Conservation (phyloP, 192 early-diverging fungal species). For the Entrophospora sp. region DNA sequence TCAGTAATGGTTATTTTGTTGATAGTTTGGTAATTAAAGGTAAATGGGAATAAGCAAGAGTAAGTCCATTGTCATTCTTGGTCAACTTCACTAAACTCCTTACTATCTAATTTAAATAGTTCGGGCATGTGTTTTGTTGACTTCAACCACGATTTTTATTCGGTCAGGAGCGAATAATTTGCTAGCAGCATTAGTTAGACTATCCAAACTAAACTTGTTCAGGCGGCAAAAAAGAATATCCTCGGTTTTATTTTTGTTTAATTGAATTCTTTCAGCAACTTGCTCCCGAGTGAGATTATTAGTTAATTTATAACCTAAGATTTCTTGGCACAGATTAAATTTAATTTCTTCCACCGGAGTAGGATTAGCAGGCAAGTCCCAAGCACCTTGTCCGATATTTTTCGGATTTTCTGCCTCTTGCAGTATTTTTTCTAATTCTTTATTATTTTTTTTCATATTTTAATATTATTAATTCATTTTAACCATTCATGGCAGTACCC, state of each 20-base stretch:
- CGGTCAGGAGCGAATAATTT: not conserved
- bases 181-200: not conserved
- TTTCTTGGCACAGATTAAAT: not conserved
- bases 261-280: not conserved
- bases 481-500: too few relatives aligned
- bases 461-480: too few relatives aligned
- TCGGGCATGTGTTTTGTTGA: not conserved
- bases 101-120: not conserved
- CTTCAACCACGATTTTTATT: too few relatives aligned
- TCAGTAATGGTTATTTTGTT: constrained; percentile 1
- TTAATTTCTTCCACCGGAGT: not conserved
- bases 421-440: not conserved
- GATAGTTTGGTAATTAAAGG: not conserved
- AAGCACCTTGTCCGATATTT: not conserved
- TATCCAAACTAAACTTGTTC: not conserved
- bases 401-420: not conserved
- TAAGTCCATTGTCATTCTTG: constrained; percentile 1
- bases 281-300: not conserved
- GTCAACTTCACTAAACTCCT: not conserved
- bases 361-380: not conserved
- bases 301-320: not conserved
- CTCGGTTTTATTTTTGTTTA: not conserved
- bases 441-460: too few relatives aligned
- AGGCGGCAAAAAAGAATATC: not conserved
- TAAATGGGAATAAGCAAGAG: not conserved